Evolutionary conservation across 1,284 basidiomycete species (phyloP).

Genomic region (Entoloma clypeatum): DNA sequence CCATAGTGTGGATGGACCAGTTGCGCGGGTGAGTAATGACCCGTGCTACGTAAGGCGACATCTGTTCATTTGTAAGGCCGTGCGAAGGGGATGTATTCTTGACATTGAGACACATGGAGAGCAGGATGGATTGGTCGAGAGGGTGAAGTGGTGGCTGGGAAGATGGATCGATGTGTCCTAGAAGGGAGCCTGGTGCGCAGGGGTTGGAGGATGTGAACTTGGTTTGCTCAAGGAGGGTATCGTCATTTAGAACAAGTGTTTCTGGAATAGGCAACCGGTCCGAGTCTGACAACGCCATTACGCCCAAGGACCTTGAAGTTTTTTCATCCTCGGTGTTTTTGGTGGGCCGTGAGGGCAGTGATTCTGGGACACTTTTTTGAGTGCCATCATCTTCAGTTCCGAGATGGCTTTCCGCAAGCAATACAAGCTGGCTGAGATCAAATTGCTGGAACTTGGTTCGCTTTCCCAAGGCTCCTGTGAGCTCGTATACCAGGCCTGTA

Average conservation of each 20-base stretch:
- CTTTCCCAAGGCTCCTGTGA: constrained; percentile 92
- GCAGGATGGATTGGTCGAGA: constrained; percentile 86
- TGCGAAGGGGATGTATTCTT: constrained; percentile 84
- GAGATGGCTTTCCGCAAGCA: constrained; percentile 84
- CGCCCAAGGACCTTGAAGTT: too few relatives aligned
- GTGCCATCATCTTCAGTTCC: constrained; percentile 37
- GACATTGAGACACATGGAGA: constrained; percentile 87
- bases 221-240: constrained; percentile 93
- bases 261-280: too few relatives aligned
- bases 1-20: constrained; percentile 95
- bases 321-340: too few relatives aligned
- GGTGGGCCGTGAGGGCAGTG: too few relatives aligned
- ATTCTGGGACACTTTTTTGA: too few relatives aligned
- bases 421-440: constrained; percentile 85
- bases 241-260: constrained; percentile 87
- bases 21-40: constrained; percentile 85
- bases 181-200: constrained; percentile 36
- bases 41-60: constrained; percentile 84
- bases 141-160: constrained; percentile 85
- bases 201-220: constrained; percentile 75
- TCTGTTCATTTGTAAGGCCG: constrained; percentile 86
- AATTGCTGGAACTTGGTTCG: constrained; percentile 91
- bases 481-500: constrained; percentile 83
- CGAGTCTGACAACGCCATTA: too few relatives aligned
- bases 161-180: constrained; percentile 75